A percentile compares a stretch with the other conserved stretches of the same genome.
These are phyloP conservation scores for Apiosordaria backusii DNA, from an alignment of 495 filamentous ascomycete species.

Conservation along the genomic window DNA sequence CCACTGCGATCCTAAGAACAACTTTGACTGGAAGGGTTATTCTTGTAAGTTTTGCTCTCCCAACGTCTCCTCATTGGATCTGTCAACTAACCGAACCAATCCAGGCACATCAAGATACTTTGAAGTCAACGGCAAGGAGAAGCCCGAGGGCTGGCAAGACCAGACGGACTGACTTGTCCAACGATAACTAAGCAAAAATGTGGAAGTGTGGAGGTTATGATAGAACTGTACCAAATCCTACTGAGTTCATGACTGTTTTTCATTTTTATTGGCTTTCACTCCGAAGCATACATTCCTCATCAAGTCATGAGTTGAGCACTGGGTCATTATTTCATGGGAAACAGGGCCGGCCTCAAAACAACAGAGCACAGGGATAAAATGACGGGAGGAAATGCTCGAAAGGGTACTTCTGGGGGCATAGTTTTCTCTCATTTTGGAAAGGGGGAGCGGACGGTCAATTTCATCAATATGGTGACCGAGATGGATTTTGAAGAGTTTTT, in stretches of 20 bases:
- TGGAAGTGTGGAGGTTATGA: not conserved
- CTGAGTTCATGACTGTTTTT: not conserved
- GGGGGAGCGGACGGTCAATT: not conserved
- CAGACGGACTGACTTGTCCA: slow-evolving; percentile 51
- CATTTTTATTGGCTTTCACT: not conserved
- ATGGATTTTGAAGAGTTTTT: not conserved
- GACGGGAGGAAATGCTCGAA: not conserved
- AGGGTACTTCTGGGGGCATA: not conserved
- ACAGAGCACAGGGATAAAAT: not conserved
- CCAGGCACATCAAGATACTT: slow-evolving; percentile 77
- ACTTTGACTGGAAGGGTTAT: slow-evolving; percentile 98
- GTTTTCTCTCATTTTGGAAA: not conserved
- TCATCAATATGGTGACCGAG: not conserved
- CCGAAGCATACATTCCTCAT: not conserved
- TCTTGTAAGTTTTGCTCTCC: slow-evolving; percentile 66
- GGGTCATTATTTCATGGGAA: not conserved
- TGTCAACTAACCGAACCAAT: not conserved
- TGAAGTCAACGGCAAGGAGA: slow-evolving; percentile 70
- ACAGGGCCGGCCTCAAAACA: not conserved
- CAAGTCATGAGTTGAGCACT: not conserved
- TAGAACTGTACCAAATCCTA: not conserved
- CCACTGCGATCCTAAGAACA: slow-evolving; percentile 90
- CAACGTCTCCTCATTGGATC: not conserved
- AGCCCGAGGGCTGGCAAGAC: slow-evolving; percentile 77
- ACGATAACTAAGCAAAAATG: not conserved